Evolutionary conservation across 2,329 filamentous ascomycete genomes (phyloP).

Genomic region (Phialemonium atrogriseum): DNA sequence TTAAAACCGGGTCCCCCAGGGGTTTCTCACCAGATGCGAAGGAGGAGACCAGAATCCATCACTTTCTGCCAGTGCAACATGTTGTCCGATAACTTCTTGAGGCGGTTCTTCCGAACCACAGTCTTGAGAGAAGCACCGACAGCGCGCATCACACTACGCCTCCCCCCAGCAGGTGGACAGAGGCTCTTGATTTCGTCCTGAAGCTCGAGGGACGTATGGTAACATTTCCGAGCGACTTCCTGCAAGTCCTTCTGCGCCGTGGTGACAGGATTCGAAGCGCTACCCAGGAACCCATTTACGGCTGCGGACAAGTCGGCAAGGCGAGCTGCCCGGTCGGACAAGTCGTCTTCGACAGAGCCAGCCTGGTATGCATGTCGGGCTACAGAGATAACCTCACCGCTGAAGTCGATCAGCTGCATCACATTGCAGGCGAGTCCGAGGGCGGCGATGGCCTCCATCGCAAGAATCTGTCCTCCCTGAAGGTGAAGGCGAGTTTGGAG

Average conservation of each 20-base stretch:
- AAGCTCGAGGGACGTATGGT: background rate
- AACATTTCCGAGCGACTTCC: background rate
- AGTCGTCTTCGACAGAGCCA: background rate
- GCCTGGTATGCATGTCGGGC: background rate
- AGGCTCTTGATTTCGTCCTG: background rate
- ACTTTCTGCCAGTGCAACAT: conserved; percentile 1
- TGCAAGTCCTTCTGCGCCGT: background rate
- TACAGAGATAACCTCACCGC: background rate
- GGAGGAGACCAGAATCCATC: background rate
- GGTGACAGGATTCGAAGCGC: background rate
- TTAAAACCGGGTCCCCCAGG: no score
- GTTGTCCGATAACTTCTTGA: background rate
- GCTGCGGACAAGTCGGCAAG: background rate
- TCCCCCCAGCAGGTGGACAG: no score
- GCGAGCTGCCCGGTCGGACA: background rate
- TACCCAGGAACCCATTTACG: background rate
- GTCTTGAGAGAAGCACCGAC: background rate
- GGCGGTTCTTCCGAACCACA: background rate
- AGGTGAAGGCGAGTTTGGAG: no score
- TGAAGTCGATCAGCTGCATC: conserved; percentile 1
- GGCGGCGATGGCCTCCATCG: background rate
- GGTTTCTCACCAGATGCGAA: background rate
- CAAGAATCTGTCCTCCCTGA: no score
- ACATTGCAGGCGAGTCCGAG: background rate
- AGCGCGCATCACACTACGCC: no score